Evolutionary conservation across 2,329 filamentous ascomycete species (phyloP).

Genomic region (Chlorencoelia australis): DNA sequence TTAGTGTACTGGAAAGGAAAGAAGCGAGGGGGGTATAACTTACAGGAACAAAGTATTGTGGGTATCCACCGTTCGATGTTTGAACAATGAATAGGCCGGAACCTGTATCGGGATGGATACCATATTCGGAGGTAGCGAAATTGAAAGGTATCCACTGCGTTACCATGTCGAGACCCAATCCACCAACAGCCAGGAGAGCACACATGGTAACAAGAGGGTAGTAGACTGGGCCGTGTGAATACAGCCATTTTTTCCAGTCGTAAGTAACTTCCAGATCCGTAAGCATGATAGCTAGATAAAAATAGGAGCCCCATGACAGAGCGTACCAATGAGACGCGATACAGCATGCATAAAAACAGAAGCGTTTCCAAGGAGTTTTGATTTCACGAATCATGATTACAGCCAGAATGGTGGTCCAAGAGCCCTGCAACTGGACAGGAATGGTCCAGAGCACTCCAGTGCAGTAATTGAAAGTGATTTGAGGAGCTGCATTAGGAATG

Average conservation of each 20-base stretch:
- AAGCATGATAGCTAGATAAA: constrained; percentile 35
- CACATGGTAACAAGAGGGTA: constrained; percentile 29
- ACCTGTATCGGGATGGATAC: constrained; percentile 32
- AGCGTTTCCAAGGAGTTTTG: constrained; percentile 37
- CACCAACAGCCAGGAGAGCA: constrained; percentile 17
- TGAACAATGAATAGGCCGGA: constrained; percentile 30
- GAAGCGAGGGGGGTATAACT: no score
- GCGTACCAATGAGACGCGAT: constrained; percentile 37
- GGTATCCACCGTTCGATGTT: constrained; percentile 30
- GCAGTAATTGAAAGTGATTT: constrained; percentile 38
- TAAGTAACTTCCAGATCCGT: constrained; percentile 37
- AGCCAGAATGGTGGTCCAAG: constrained; percentile 34
- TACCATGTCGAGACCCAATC: constrained; percentile 10
- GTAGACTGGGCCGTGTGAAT: constrained; percentile 27
- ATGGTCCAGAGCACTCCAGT: constrained; percentile 41
- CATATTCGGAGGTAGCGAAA: constrained; percentile 29
- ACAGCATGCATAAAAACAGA: constrained; percentile 33
- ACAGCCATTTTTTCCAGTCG: constrained; percentile 32
- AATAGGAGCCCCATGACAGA: constrained; percentile 35
- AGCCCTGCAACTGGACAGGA: constrained; percentile 37
- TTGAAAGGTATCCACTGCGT: constrained; percentile 9
- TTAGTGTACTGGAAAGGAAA: no score
- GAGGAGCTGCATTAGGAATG: constrained; percentile 36
- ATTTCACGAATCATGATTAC: constrained; percentile 35
- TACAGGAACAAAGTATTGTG: constrained; percentile 33